Evolutionary conservation across 345 rosid species (phyloP), one percentile per base, ranked within the genome.

Genomic region (Pistacia vera): DNA sequence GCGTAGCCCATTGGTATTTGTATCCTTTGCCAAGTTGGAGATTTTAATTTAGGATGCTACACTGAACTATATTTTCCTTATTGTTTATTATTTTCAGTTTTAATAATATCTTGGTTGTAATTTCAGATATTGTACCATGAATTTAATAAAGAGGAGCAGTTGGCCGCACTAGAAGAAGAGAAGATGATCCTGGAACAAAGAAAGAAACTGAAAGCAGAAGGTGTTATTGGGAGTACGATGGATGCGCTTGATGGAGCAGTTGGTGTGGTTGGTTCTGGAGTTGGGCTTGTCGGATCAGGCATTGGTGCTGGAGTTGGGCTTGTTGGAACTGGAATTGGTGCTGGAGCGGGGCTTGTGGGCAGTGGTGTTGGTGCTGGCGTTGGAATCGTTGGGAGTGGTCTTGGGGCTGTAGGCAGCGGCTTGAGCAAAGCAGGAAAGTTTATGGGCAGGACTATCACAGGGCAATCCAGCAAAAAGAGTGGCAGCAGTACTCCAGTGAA

Each of bases 201-300:
- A 48, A 94, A 89, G 91, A 92, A 86, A 76, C 79, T 92, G 82
- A 97, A 94, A 77, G 99, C 85, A 75, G 92, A 92, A 22, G 99
- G 99, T 66, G 90, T 90, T 66, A 89, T 97, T n/a, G 97, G 95
- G 66, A 97, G 99, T 82, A 94, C 96, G 2, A 85, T 90, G 95
- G 97, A 91, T 69, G 93, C 95, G 0, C 85, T 90, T 8, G 97
- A 87, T 65, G 98, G 90, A 75, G 97, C 97, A 38, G 69, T 48
- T 10, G 59, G 11, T 81, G 78, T 9, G 88, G 94, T 95, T 4
- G 96, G 89, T 41, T 74, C 91, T 7, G 96, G 97, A 56, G 94
- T 84, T 20, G 95, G 95, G 18, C 41, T 92, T 0, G 98, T 93
- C 2, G 98, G 97, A 7, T 83, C 83, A 0, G 98, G 98, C 8